A percentile compares a stretch with the other conserved stretches of the same genome.
phyloP scores from a whole-genome alignment of 768 basidiomycete species.

The Podaxis carcinomalis region DNA sequence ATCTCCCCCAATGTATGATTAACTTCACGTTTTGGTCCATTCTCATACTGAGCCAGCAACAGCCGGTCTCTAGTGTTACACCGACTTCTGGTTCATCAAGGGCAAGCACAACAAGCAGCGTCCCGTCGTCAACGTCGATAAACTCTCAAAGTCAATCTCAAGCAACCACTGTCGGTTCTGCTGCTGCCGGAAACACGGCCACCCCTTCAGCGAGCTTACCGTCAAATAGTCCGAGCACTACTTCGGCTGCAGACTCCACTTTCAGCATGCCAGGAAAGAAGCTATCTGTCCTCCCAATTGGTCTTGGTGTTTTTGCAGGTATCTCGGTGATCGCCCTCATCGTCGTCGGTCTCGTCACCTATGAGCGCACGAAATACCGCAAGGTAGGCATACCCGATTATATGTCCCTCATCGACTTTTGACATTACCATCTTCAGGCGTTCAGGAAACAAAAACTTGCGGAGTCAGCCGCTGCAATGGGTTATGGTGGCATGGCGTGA shows the following conservation, averaged over 20 bases:
- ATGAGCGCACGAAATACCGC: slow-evolving; percentile 84
- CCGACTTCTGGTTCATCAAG: slow-evolving; percentile 6
- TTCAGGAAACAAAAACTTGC: slow-evolving; percentile 74
- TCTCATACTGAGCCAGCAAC: background rate
- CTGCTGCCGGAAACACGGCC: slow-evolving; percentile 16
- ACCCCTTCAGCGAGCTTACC: slow-evolving; percentile 9
- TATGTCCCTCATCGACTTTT: slow-evolving; percentile 1
- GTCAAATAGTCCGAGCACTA: slow-evolving; percentile 16
- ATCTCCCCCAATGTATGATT: background rate
- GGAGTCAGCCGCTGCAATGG: slow-evolving; percentile 53
- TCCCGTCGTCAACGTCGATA: background rate
- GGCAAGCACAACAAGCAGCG: background rate
- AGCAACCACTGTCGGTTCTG: slow-evolving; percentile 3
- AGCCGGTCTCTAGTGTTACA: slow-evolving; percentile 3
- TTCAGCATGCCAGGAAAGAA: slow-evolving; percentile 72
- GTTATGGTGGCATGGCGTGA: slow-evolving; percentile 44
- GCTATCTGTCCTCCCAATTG: slow-evolving; percentile 74
- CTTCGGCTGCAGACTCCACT: slow-evolving; percentile 30
- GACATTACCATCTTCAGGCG: slow-evolving; percentile 35
- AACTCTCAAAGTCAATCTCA: background rate
- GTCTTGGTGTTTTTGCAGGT: slow-evolving; percentile 80
- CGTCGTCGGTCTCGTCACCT: slow-evolving; percentile 80
- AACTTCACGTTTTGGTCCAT: background rate
- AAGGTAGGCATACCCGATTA: slow-evolving; percentile 44
- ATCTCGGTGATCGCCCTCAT: slow-evolving; percentile 81